These are phyloP conservation scores for Venturia carpophila DNA, from an alignment of 2,329 filamentous ascomycete genomes.

Conservation along the genomic window DNA sequence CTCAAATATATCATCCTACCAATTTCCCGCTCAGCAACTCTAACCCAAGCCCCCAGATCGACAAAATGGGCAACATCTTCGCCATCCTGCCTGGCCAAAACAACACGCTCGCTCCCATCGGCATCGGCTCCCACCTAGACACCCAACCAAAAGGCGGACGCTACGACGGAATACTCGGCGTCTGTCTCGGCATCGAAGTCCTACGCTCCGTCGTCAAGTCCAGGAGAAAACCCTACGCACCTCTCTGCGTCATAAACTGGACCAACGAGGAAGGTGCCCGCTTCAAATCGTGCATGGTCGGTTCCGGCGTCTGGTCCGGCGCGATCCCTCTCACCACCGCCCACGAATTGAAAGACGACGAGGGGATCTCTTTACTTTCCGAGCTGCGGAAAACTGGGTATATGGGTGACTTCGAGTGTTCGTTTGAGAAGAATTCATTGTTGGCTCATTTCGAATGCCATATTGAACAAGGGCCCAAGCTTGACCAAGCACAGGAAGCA, in stretches of 20 bases:
- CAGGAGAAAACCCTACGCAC: constrained; percentile 58
- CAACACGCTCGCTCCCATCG: constrained; percentile 48
- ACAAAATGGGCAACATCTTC: constrained; percentile 76
- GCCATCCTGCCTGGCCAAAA: constrained; percentile 58
- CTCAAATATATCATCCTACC: too few relatives aligned
- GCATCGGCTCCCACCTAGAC: constrained; percentile 53
- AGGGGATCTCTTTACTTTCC: constrained; percentile 49
- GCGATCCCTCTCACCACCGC: constrained; percentile 55
- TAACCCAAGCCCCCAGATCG: constrained; percentile 45
- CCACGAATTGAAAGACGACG: constrained; percentile 52
- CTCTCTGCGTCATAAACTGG: constrained; percentile 70
- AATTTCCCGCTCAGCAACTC: not conserved
- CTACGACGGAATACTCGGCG: constrained; percentile 71
- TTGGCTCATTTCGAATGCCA: constrained; percentile 25
- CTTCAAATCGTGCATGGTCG: constrained; percentile 66
- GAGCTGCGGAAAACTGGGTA: constrained; percentile 68
- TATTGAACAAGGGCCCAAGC: constrained; percentile 65
- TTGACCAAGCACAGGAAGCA: constrained; percentile 56
- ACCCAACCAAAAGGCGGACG: constrained; percentile 54
- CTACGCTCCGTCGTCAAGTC: constrained; percentile 60
- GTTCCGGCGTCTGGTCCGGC: constrained; percentile 71
- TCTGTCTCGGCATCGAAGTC: constrained; percentile 65
- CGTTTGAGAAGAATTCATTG: constrained; percentile 22
- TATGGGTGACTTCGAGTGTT: constrained; percentile 41
- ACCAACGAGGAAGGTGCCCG: constrained; percentile 77